Conservation (phyloP, 352 stramenopile genomes). For the Globisporangium splendens region DNA sequence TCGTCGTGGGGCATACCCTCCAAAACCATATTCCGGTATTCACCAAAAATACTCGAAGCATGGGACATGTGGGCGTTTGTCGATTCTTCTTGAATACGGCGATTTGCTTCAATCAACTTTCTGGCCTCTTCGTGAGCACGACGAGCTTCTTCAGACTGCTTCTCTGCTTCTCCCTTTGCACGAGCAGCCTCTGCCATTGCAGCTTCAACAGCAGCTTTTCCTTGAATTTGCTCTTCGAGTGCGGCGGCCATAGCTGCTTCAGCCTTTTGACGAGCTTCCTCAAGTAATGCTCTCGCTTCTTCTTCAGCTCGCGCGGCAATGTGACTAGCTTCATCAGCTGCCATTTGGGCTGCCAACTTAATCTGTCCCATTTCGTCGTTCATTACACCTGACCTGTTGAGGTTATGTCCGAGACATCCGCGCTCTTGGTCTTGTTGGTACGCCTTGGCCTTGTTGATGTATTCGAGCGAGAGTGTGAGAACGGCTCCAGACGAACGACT, state of each 20-base stretch:
- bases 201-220: conserved; percentile 78
- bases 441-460: conserved; percentile 83
- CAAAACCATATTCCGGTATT: conserved; percentile 69
- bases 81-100: conserved; percentile 68
- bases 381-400: conserved; percentile 57
- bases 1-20: conserved; percentile 65
- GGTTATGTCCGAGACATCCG: conserved; percentile 48
- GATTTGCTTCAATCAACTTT: conserved; percentile 84
- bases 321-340: conserved; percentile 72
- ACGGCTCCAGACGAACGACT: conserved; percentile 74
- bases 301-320: conserved; percentile 67
- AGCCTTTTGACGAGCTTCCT: conserved; percentile 76
- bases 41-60: conserved; percentile 49
- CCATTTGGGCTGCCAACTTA: conserved; percentile 76
- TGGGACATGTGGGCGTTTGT: conserved; percentile 31
- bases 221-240: conserved; percentile 73
- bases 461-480: conserved; percentile 75
- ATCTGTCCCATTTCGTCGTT: conserved; percentile 86
- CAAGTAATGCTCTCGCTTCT: conserved; percentile 67
- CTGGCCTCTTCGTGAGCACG: conserved; percentile 75
- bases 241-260: conserved; percentile 81
- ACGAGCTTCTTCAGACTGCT: conserved; percentile 69
- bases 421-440: conserved; percentile 71
- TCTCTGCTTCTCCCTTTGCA: conserved; percentile 79
- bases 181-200: conserved; percentile 77